phyloP scores from a whole-genome alignment of 768 basidiomycete genomes.

The Termitomyces sp. region DNA sequence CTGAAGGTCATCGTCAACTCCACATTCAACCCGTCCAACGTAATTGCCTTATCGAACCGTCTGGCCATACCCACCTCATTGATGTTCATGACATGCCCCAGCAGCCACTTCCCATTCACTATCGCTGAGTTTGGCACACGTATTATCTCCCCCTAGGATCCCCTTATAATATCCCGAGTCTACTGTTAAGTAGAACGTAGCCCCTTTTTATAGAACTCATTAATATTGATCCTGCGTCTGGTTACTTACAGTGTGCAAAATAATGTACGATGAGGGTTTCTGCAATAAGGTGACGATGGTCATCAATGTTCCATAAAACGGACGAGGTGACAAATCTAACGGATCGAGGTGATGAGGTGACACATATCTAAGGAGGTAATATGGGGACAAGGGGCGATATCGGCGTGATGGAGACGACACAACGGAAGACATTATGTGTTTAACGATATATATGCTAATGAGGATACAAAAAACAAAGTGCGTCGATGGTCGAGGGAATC shows the following conservation, averaged over 20 bases:
- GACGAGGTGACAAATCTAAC: neutral
- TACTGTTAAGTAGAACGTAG: too few relatives aligned
- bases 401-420: neutral
- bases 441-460: neutral
- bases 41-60: too few relatives aligned
- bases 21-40: conserved; percentile 38
- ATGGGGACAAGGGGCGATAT: neutral
- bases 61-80: too few relatives aligned
- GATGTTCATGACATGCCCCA: too few relatives aligned
- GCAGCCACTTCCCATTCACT: too few relatives aligned
- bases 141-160: too few relatives aligned
- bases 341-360: neutral
- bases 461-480: neutral
- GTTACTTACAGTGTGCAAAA: too few relatives aligned
- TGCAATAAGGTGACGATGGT: neutral
- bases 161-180: too few relatives aligned
- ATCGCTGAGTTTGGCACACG: too few relatives aligned
- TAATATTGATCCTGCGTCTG: too few relatives aligned
- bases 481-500: neutral
- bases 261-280: neutral
- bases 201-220: too few relatives aligned
- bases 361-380: neutral
- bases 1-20: conserved; percentile 42
- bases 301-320: neutral
- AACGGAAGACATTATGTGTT: neutral